Evolutionary conservation across 345 rosid species (phyloP), one percentile per base, ranked within the genome.

Genomic region (Populus deltoides): DNA sequence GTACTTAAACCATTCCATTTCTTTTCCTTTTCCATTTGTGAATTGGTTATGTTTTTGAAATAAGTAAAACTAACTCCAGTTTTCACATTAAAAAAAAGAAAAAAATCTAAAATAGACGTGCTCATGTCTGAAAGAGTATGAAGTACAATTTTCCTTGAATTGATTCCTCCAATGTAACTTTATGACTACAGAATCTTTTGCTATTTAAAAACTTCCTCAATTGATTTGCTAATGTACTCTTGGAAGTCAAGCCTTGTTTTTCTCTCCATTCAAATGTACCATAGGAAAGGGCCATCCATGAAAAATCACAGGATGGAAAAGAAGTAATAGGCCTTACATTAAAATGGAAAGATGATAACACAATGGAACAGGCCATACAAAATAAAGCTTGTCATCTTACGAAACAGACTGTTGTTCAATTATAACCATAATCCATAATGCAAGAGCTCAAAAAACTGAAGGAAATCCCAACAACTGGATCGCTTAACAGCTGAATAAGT

Each of bases 1-100:
- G 84, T 88, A 81, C 85, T 76, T 63, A 43, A 71, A 68, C 75
- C 45, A 16, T 53, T 71, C 13, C 13, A 15, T 49, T 66, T 17
- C 63, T 25, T 62, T 72, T n/a, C 25, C 49, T 61, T 73, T 41
- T 31, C 75, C 29, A 17, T 27, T 38, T 63, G 16, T 71, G 57
- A 63, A 41, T 15, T 45, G 72, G 6, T 47, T 39, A 25, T n/a
- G 18, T 39, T 7, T 61, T 67, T 35, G 16, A 16, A 67, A 38
- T 38, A 29, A 57, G 15, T 38, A 35, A 29, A 67, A 20, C 43
- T 31, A 67, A 10, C 45, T 36, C n/a, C 6, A 35, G 13, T 67
- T 36, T 67, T 2, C 24, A 16, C 0, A 0, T 20, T 20, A n/a
- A n/a, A n/a, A n/a, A n/a, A n/a, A n/a, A n/a, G n/a, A n/a, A 0